Conservation (phyloP, 176 grass and related monocot genomes). For the Triticum timopheevii region DNA sequence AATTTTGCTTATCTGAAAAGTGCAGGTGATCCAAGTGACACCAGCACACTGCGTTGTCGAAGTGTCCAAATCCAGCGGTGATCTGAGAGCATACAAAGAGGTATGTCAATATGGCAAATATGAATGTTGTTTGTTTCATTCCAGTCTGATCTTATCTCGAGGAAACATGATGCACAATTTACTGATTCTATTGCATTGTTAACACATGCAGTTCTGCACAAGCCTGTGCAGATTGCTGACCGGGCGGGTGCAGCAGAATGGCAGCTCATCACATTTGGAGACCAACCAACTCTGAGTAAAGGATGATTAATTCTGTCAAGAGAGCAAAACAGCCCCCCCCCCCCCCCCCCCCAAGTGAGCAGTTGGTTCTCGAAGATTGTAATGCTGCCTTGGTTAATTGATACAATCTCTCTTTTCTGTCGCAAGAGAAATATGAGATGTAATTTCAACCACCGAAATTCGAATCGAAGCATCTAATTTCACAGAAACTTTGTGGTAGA, state of each 20-base stretch:
- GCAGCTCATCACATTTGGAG: conserved; percentile 27
- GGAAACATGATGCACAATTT: conserved; percentile 1
- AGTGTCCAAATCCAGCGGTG: conserved; percentile 62
- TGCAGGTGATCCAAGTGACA: conserved; percentile 67
- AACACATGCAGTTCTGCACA: conserved; percentile 52
- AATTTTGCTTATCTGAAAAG: not conserved
- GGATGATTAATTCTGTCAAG: not conserved
- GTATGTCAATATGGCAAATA: conserved; percentile 10
- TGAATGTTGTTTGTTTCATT: not conserved
- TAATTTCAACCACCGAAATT: not conserved
- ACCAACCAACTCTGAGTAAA: not conserved
- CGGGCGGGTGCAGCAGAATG: not conserved
- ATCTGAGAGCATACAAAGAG: conserved; percentile 62
- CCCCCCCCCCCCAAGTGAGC: not conserved
- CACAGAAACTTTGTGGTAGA: not conserved
- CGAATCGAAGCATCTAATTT: not conserved
- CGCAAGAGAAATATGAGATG: not conserved
- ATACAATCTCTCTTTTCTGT: not conserved
- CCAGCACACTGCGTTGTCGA: conserved; percentile 48
- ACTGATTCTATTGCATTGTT: conserved; percentile 1
- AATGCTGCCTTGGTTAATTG: not conserved
- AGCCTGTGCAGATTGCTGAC: conserved; percentile 53
- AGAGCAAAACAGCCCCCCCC: not conserved
- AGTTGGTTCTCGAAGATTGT: not conserved
- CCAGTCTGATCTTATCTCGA: not conserved